A percentile compares a stretch with the other conserved stretches of the same genome.
phyloP scores from a whole-genome alignment of 352 stramenopile species.

The Thalassiosira livingstoniorum region DNA sequence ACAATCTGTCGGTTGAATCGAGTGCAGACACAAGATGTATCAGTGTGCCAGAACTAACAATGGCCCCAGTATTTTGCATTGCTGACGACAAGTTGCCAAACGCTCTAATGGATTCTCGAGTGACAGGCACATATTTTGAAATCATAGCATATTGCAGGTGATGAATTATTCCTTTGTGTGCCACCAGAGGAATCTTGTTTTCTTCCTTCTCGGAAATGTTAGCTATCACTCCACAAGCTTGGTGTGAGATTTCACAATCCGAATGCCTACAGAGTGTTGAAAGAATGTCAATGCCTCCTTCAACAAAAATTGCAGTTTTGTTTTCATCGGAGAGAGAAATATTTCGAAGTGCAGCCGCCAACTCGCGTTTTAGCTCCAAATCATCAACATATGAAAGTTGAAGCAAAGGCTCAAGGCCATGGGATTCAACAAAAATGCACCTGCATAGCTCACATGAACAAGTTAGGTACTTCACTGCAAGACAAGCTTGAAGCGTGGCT shows the following conservation, averaged over 20 bases:
- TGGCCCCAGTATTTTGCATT: conserved; percentile 92
- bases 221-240: conserved; percentile 92
- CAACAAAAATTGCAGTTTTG: conserved; percentile 95
- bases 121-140: conserved; percentile 91
- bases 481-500: conserved; percentile 91
- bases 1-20: conserved; percentile 91
- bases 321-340: conserved; percentile 96
- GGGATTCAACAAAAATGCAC: conserved; percentile 91
- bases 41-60: conserved; percentile 91
- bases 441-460: conserved; percentile 91
- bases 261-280: conserved; percentile 89
- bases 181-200: conserved; percentile 95
- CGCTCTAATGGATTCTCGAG: conserved; percentile 92
- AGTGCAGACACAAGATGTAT: conserved; percentile 90
- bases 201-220: conserved; percentile 95
- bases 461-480: conserved; percentile 93
- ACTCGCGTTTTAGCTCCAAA: conserved; percentile 93
- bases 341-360: conserved; percentile 93
- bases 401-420: conserved; percentile 91
- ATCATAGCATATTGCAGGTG: conserved; percentile 95
- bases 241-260: conserved; percentile 92
- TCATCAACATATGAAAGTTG: conserved; percentile 88
- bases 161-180: conserved; percentile 93
- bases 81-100: conserved; percentile 96
- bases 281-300: conserved; percentile 90